A percentile compares a stretch with the other conserved stretches of the same genome.
Evolutionary conservation across 176 grass and related monocot genomes (phyloP).

Genomic region (Typha latifolia): DNA sequence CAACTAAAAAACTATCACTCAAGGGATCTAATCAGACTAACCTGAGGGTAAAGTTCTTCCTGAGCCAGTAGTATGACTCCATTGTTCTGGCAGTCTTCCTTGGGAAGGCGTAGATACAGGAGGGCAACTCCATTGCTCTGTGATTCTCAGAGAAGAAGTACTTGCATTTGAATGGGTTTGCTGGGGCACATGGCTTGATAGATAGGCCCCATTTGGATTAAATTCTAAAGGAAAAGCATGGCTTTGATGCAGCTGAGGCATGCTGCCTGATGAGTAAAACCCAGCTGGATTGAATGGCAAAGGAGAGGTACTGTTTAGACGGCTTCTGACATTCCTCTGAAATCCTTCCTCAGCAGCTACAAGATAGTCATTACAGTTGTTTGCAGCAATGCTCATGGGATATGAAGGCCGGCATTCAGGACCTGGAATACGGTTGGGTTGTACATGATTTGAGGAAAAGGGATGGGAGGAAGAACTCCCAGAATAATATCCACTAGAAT

Average conservation of each 20-base stretch:
- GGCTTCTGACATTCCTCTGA: conserved; percentile 64
- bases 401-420: background rate
- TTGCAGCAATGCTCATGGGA: conserved; percentile 24
- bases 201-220: conserved; percentile 1
- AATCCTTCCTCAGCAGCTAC: conserved; percentile 25
- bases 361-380: conserved; percentile 18
- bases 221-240: conserved; percentile 7
- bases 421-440: background rate
- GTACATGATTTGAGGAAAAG: background rate
- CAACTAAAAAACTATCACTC: background rate
- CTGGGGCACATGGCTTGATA: background rate
- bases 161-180: conserved; percentile 23
- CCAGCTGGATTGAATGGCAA: conserved; percentile 26
- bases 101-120: conserved; percentile 12
- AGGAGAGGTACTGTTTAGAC: conserved; percentile 11
- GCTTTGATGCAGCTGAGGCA: conserved; percentile 9
- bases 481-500: background rate
- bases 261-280: conserved; percentile 13
- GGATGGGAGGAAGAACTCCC: background rate
- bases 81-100: conserved; percentile 12
- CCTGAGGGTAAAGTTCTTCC: conserved; percentile 31
- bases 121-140: conserved; percentile 21
- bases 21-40: conserved; percentile 14
- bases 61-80: conserved; percentile 26
- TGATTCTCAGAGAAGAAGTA: conserved; percentile 11